Conservation (phyloP, 1,139 yeast species). For the Blastobotrys buckinghamii region DNA sequence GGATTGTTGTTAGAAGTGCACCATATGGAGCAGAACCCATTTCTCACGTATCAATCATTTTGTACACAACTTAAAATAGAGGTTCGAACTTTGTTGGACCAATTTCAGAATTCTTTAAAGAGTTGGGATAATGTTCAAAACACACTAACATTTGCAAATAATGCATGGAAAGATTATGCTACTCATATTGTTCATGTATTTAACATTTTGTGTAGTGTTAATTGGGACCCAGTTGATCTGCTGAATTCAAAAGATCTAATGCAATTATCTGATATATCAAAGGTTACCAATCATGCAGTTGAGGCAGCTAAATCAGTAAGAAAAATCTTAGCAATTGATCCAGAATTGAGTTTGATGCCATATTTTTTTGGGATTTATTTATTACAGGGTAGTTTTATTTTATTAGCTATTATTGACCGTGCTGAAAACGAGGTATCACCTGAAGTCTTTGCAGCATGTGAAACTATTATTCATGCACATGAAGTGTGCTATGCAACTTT, state of each 20-base stretch:
- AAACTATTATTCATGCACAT: conserved; percentile 31
- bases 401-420: conserved; percentile 23
- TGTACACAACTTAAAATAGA: conserved; percentile 18
- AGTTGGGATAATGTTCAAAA: conserved; percentile 21
- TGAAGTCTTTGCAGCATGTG: conserved; percentile 31
- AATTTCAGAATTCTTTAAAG: conserved; percentile 22
- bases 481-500: conserved; percentile 32
- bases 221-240: conserved; percentile 27
- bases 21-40: conserved; percentile 22
- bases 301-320: conserved; percentile 27
- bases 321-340: conserved; percentile 27
- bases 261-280: conserved; percentile 23
- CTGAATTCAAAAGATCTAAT: conserved; percentile 24
- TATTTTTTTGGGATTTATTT: conserved; percentile 32
- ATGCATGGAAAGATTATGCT: conserved; percentile 27
- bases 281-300: conserved; percentile 26
- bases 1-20: conserved; percentile 25
- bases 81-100: conserved; percentile 18
- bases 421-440: conserved; percentile 29
- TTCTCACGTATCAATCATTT: conserved; percentile 17
- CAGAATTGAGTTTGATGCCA: conserved; percentile 31
- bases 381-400: conserved; percentile 28
- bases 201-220: conserved; percentile 22
- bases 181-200: conserved; percentile 24
- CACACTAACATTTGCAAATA: conserved; percentile 16